Base-by-base conservation (phyloP, 202 grass and related monocot species). In the Alloteropsis angusta region DNA sequence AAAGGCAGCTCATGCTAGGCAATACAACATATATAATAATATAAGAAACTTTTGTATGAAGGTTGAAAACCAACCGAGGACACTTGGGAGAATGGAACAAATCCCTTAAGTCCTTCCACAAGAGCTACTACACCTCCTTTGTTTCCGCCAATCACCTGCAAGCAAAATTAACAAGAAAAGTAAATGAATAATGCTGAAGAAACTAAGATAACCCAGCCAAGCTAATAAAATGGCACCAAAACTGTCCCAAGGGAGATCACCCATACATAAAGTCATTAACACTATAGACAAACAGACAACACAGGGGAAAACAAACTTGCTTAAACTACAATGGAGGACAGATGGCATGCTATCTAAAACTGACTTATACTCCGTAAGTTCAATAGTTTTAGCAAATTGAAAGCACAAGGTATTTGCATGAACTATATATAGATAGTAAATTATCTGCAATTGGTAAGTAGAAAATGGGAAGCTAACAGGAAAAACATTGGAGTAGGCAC, bases 71-170 rank as follows among this genome's bases (percentile, higher is more conserved):
- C 10, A 65, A 99, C 96, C 82, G 72, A 83, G 84, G 89, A 91
- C 56, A 99, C 87, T 80, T 96, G 96, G 7, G 92, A 99, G 83
- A 99, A 99, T 75, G 96, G 90, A 84, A 99, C 80, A 83, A 99
- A 99, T 74, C 82, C 92, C 63, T 85, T 89, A 54, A 96, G 90
- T 36, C 90, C 96, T 75, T 93, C 96, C 39, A 99, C 82, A 16
- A 93, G 87, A 60, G 84, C 92, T 52, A 91, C 80, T 46, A 88
- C 88, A 82, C 96, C 96, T 56, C 96, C 96, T 84, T 93, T 87
- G 77, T 99, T 99, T 87, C 89, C 96, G 61, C 82, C 78, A 57
- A 90, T 82, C 65, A 99, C 90, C 96, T 99, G 87, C 30, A 46
- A 60, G 19, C 8, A 86, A 63, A 52, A 80, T 52, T 45, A 22